Base-by-base conservation (phyloP, 1,139 yeast genomes). In the Trichomonascaceae sp. region DNA sequence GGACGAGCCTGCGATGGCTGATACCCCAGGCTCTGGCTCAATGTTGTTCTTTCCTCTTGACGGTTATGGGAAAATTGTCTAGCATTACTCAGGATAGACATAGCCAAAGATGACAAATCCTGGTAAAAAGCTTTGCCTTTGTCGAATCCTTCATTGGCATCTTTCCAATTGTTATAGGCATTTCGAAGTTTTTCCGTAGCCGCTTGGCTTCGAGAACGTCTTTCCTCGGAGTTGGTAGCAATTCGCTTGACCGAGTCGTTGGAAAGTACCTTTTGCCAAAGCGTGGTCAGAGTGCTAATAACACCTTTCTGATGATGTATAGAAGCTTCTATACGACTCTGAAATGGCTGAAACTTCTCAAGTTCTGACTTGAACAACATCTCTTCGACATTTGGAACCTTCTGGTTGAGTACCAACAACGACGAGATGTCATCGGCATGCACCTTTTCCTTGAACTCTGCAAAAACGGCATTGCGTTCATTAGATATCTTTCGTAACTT, bases 371-470 rank as follows among this genome's bases (percentile, higher is more conserved):
- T 80, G 67, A 91, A 91, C 19, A 88, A 76, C 41, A 74, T 71
- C 30, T 75, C 72, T 59, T 85, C 93, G 46, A 77, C 74, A 19
- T 82, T 82, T 13, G 77, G 70, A 38, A 78, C 74, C 53, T 81
- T 80, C 60, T 83, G 82, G 67, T 87, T 86, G 60, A 86, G 72
- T 3, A 93, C 80, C 43, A 93, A 75, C 24, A 85, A 76, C 55
- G 87, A 84, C 0, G 96, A 85, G 52, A 91, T 89, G 66, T 93
- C 97, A 69, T 93, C 99, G 19, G 79, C 76, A 63, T 85, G 95
- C 45, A 88, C 84, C 53, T 80, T 80, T 7, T 74, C 77, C 66
- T 89, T 90, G 65, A 91, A 76, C 50, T 83, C 88, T 2, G 76
- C 76, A 47, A 87, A 74, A 1, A 85, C 76, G 47, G 81, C 75